Conservation (phyloP, 768 basidiomycete species). For the Pleurotus platypus region DNA sequence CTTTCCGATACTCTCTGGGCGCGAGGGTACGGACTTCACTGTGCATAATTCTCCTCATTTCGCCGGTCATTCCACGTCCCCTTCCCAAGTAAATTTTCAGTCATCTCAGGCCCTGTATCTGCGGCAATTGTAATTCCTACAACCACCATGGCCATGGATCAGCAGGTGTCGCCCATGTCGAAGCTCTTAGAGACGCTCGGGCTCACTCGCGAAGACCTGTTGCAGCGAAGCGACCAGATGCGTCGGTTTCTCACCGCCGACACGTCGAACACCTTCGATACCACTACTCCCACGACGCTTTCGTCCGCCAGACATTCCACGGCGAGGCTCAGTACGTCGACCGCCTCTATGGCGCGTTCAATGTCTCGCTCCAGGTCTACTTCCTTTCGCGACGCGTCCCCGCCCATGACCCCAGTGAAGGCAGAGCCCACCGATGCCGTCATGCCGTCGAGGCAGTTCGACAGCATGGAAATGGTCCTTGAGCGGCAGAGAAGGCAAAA, state of each 20-base stretch:
- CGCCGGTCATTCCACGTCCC: neutral
- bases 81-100: neutral
- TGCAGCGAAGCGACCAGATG: conserved; percentile 74
- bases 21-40: neutral
- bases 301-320: conserved; percentile 27
- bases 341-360: conserved; percentile 37
- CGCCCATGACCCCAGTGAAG: conserved; percentile 60
- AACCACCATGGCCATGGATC: conserved; percentile 31
- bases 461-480: conserved; percentile 75
- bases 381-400: conserved; percentile 51
- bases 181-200: conserved; percentile 69
- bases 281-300: conserved; percentile 28
- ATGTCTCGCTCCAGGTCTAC: conserved; percentile 42
- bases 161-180: conserved; percentile 63
- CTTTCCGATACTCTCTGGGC: conserved; percentile 8
- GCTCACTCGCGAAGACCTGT: conserved; percentile 73
- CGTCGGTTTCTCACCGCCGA: conserved; percentile 69
- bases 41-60: conserved; percentile 3
- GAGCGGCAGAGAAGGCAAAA: conserved; percentile 66
- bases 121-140: neutral
- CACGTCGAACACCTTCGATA: conserved; percentile 34
- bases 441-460: conserved; percentile 53
- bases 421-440: conserved; percentile 50
- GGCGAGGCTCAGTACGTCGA: conserved; percentile 31
- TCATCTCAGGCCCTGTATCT: neutral